A percentile compares a stretch with the other conserved stretches of the same genome.
Conservation (phyloP, 148 eudicot species). For the Persicaria tinctoria region DNA sequence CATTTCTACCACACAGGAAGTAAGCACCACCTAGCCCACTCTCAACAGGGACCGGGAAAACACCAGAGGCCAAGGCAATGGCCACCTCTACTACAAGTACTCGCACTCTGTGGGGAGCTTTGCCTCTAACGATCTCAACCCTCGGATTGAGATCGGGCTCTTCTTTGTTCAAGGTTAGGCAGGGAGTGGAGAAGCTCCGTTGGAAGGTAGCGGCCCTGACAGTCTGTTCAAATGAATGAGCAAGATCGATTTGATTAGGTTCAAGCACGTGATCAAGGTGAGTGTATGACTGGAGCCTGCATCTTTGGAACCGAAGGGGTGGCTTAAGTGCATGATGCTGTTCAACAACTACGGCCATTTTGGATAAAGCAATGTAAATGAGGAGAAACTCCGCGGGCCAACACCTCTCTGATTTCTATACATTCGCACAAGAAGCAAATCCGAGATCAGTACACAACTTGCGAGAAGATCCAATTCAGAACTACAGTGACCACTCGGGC, state of each 20-base stretch:
- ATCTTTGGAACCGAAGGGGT: conserved; percentile 58
- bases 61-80: conserved; percentile 69
- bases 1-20: conserved; percentile 37
- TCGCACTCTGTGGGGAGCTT: conserved; percentile 44
- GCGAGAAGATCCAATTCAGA: too few relatives aligned
- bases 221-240: conserved; percentile 41
- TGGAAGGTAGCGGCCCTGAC: conserved; percentile 42
- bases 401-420: conserved; percentile 31
- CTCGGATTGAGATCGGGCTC: conserved; percentile 40
- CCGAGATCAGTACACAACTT: neutral
- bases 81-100: conserved; percentile 80
- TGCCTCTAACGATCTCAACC: conserved; percentile 64
- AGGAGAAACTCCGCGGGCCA: conserved; percentile 29
- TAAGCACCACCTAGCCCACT: conserved; percentile 87
- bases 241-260: conserved; percentile 30
- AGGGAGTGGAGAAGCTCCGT: conserved; percentile 83
- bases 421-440: neutral
- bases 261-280: conserved; percentile 63
- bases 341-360: conserved; percentile 73
- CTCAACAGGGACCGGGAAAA: conserved; percentile 39
- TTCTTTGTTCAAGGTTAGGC: conserved; percentile 53
- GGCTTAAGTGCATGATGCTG: conserved; percentile 61
- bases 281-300: conserved; percentile 65
- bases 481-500: too few relatives aligned
- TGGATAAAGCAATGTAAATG: conserved; percentile 23